Conservation (phyloP, 2,329 filamentous ascomycete species). For the Colletotrichum godetiae region DNA sequence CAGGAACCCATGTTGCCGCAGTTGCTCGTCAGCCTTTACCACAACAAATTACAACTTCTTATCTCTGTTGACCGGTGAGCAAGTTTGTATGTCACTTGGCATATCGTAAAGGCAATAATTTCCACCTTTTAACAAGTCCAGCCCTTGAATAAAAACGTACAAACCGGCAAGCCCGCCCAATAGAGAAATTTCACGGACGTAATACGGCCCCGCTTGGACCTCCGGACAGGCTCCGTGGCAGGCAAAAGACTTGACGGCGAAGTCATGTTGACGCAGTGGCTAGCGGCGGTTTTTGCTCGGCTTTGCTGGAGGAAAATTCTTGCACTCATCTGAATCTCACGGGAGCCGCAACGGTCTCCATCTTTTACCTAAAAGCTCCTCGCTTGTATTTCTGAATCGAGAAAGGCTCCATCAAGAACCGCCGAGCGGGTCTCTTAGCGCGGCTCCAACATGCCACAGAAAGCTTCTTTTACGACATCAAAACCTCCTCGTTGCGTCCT, state of each 20-base stretch:
- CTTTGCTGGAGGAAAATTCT: constrained; percentile 27
- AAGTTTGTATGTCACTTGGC: background rate
- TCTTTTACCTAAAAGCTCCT: constrained; percentile 31
- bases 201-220: constrained; percentile 9
- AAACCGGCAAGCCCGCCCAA: background rate
- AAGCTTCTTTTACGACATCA: constrained; percentile 36
- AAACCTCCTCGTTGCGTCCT: constrained; percentile 25
- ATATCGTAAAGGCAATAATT: background rate
- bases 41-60: background rate
- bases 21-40: background rate
- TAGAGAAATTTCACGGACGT: constrained; percentile 6
- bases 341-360: constrained; percentile 22
- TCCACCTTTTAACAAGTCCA: background rate
- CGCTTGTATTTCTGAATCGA: constrained; percentile 23
- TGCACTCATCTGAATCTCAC: constrained; percentile 20
- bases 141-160: constrained; percentile 3
- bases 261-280: constrained; percentile 16
- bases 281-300: constrained; percentile 31
- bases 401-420: constrained; percentile 19
- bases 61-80: background rate
- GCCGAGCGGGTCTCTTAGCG: constrained; percentile 25
- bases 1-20: no score
- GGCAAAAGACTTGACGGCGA: background rate
- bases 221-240: constrained; percentile 1
- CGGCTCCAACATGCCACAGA: constrained; percentile 31